Percentiles rank a stretch among this genome's conserved stretches.
phyloP scores from a whole-genome alignment of 352 stramenopile genomes.

The Plasmopara muralis region DNA sequence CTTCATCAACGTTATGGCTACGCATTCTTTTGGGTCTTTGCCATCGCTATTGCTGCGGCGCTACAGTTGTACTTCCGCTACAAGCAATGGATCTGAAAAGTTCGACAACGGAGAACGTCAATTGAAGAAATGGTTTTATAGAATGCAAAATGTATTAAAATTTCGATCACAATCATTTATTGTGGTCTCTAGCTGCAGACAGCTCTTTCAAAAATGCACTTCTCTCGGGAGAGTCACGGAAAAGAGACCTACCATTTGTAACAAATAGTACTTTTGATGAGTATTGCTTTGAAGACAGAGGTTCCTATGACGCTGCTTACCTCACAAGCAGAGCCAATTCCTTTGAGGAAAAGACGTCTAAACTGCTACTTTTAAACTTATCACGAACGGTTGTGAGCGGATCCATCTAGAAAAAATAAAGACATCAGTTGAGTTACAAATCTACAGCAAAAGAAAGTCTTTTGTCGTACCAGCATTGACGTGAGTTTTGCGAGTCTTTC shows the following conservation, averaged over 20 bases:
- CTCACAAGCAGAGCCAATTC: constrained; percentile 42
- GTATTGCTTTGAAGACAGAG: background rate
- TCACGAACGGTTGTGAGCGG: constrained; percentile 52
- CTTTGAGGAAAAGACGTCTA: constrained; percentile 34
- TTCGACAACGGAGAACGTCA: too few relatives aligned
- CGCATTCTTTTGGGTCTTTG: constrained; percentile 72
- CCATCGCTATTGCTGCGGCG: constrained; percentile 53
- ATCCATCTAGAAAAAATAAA: constrained; percentile 33
- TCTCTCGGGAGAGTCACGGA: constrained; percentile 52
- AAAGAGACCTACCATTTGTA: constrained; percentile 36
- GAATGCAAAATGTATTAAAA: background rate
- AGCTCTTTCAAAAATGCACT: constrained; percentile 37
- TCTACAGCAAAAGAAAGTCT: background rate
- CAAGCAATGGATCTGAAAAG: constrained; percentile 73
- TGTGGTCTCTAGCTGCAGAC: constrained; percentile 9
- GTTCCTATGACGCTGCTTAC: constrained; percentile 18
- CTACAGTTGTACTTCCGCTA: constrained; percentile 80
- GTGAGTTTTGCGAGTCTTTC: constrained; percentile 43
- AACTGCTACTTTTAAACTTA: constrained; percentile 38
- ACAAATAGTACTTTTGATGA: constrained; percentile 5
- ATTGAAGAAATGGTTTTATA: too few relatives aligned
- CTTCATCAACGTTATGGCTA: constrained; percentile 79
- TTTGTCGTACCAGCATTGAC: constrained; percentile 37
- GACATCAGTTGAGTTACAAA: constrained; percentile 4
- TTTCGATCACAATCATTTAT: background rate